Base-by-base conservation (phyloP, 2,329 filamentous ascomycete genomes). In the Claviceps lovelessii region DNA sequence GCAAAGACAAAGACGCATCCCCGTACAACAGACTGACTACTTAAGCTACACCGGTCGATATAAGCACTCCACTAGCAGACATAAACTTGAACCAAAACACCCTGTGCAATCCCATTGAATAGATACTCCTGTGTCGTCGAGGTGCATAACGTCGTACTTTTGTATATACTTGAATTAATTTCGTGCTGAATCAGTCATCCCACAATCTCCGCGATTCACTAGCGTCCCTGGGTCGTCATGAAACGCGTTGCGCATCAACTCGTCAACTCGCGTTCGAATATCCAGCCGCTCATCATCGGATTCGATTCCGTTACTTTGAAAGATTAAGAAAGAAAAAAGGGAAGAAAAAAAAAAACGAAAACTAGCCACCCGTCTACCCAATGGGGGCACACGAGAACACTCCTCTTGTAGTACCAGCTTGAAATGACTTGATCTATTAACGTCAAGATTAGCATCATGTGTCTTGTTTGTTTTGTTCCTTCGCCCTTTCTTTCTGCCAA, bases 361-460 rank as follows among this genome's bases (percentile, higher is more conserved):
- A 49, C 39, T 41, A 28, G 15, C 37, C 37, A 28, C 28, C 33
- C 33, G 2, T 39, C 48, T 56, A 59, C 31, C 17, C 42, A 44
- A 60, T 58, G 13, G 58, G 57, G 23, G 35, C 52, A 49, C 59
- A 61, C 8, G 59, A 51, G 42, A 61, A 61, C 47, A 61, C 58
- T 4, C 58, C 59, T 10, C 49, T 53, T 8, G 56, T 57, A 2
- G 31, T 56, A 8, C 57, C 57, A 3, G 54, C 33, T 19, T 52
- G 33, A 45, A 59, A 61, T 7, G 58, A 52, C 8, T 49, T 39
- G 6, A 55, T 54, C 59, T 61, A 11, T 47, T 15, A 10, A 11
- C 17, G 8, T 49, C 31, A 51, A 17, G 5, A 19, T 53, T 44
- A 54, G 52, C 33, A 5, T 31, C 23, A 8, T 47, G 13, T 4